phyloP scores from a whole-genome alignment of 768 basidiomycete species.

The Sporobolomyces phaffii region DNA sequence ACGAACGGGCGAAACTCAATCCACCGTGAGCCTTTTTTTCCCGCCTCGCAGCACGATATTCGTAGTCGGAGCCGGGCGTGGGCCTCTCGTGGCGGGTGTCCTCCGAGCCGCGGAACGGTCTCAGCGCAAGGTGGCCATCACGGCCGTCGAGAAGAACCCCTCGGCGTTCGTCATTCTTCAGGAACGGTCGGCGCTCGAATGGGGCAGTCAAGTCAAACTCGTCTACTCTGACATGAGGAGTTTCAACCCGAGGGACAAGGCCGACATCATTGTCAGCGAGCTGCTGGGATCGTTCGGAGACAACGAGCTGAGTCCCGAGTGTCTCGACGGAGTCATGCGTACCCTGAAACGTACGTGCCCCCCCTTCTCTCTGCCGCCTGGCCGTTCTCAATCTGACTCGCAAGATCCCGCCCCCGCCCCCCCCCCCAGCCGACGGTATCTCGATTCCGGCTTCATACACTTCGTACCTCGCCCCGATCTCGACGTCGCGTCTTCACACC shows the following conservation, averaged over 20 bases:
- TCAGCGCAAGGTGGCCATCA: constrained; percentile 58
- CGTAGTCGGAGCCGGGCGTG: constrained; percentile 90
- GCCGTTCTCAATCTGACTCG: background rate
- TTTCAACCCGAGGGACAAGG: constrained; percentile 67
- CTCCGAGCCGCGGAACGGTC: constrained; percentile 68
- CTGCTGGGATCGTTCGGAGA: constrained; percentile 95
- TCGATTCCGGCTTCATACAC: constrained; percentile 96
- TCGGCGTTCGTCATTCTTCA: constrained; percentile 91
- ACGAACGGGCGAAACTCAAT: no score
- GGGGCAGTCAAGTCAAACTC: constrained; percentile 71
- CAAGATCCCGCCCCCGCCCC: no score
- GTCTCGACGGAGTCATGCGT: constrained; percentile 88
- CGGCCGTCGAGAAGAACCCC: constrained; percentile 90
- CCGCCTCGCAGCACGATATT: constrained; percentile 66
- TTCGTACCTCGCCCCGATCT: constrained; percentile 85
- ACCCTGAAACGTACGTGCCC: constrained; percentile 73
- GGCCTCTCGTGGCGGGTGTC: constrained; percentile 81
- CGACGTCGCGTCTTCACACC: constrained; percentile 84
- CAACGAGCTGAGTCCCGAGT: constrained; percentile 96
- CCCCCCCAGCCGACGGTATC: constrained; percentile 68
- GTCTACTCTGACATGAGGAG: constrained; percentile 92
- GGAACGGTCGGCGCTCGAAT: constrained; percentile 70
- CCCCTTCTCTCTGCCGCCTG: background rate
- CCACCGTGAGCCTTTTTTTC: no score
- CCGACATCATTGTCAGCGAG: constrained; percentile 91